Conservation (phyloP, 805 yeast genomes). For the Cyberlindnera euphorbiae region DNA sequence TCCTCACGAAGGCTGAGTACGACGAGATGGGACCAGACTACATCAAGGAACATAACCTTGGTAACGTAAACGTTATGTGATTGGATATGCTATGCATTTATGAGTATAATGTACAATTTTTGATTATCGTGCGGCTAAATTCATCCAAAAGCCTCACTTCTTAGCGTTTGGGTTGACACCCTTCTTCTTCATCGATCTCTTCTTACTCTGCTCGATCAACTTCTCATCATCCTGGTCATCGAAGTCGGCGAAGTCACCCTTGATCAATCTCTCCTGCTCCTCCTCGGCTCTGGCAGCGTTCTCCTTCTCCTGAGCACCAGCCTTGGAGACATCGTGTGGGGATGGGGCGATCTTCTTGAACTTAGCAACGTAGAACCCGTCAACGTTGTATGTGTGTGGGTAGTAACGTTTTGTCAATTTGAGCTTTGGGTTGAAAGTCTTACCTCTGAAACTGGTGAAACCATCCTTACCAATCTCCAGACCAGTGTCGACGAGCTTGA, state of each 20-base stretch:
- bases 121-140: no score
- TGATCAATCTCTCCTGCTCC: conserved; percentile 70
- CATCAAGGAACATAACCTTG: conserved; percentile 78
- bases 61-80: conserved; percentile 39
- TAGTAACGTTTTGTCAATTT: conserved; percentile 89
- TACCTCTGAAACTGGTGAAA: conserved; percentile 89
- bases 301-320: conserved; percentile 87
- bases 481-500: conserved; percentile 87
- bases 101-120: conserved; percentile 1
- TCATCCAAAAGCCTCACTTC: no score
- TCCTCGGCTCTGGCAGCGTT: conserved; percentile 75
- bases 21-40: conserved; percentile 88
- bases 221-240: conserved; percentile 71
- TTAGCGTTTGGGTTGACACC: conserved; percentile 61
- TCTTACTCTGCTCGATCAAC: conserved; percentile 64
- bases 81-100: not conserved
- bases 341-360: conserved; percentile 87
- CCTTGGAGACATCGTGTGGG: conserved; percentile 77
- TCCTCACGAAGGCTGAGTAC: conserved; percentile 67
- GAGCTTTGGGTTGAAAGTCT: conserved; percentile 73
- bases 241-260: conserved; percentile 82
- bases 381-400: conserved; percentile 98
- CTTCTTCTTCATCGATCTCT: conserved; percentile 58
- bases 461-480: conserved; percentile 95
- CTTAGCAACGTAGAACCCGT: conserved; percentile 97